Evolutionary conservation across 176 grass and related monocot genomes (phyloP), one percentile per base, ranked within the genome.

Genomic region (Triticum turgidum): DNA sequence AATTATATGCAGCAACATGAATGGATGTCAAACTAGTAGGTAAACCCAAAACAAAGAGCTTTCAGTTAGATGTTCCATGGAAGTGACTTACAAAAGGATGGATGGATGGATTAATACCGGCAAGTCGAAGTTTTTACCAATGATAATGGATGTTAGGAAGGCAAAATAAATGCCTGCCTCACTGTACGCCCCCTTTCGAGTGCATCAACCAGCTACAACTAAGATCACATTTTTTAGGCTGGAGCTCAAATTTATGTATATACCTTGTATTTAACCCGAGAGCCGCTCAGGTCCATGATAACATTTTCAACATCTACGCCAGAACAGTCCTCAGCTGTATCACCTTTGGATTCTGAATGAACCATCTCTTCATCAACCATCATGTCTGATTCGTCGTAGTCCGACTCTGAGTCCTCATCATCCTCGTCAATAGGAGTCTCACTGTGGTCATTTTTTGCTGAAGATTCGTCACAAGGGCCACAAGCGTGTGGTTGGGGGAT

Each of bases 251-350:
- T 76, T 69, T 79, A 64, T 84, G 73, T 75, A 59, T 30, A 49
- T 77, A 96, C 97, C 97, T 96, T 94, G 45, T 84, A 96, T 92
- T 91, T 94, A 44, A 96, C 86, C 68, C 72, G 85, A 3, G 79
- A 86, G 80, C 70, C 86, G 59, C 87, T 89, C 22, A 96, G 65
- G 77, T 92, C 87, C 49, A 98, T 21, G 62, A 88, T 61, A 78
- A 98, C 62, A 45, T 96, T 85, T 81, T 89, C 81, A 85, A 96
- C 88, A 86, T 15, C 54, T 66, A 41, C 69, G 69, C 27, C 68
- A n/a, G 73, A 86, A 82, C 76, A 72, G 62, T 86, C 80, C 9
- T 84, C 86, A 30, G 64, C 7, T 65, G 83, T 34, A 22, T 88
- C 88, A 64, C 32, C 59, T 9, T 76, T 93, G 34, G 69, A 73